Percentiles rank a stretch among this genome's conserved stretches.
phyloP scores from a whole-genome alignment of 2,329 filamentous ascomycete genomes.

The Fusarium sp. region DNA sequence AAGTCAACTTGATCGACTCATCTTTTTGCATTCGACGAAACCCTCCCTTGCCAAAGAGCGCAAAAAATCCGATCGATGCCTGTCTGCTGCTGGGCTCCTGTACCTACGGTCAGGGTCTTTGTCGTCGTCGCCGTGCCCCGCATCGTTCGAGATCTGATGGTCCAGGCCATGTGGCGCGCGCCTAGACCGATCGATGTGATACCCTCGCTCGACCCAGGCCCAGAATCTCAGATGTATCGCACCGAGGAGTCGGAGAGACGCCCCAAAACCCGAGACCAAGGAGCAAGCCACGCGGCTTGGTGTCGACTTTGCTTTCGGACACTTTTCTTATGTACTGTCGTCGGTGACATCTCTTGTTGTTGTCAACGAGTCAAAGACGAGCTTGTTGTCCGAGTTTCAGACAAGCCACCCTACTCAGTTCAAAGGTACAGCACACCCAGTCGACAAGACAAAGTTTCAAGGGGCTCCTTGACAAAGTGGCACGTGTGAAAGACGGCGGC shows the following conservation, averaged over 20 bases:
- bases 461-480: not conserved
- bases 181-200: slow-evolving; percentile 36
- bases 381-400: not conserved
- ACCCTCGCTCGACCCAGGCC: slow-evolving; percentile 10
- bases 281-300: slow-evolving; percentile 21
- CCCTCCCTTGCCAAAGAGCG: slow-evolving; percentile 5
- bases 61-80: not conserved
- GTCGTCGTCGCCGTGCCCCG: slow-evolving; percentile 3
- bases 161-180: slow-evolving; percentile 35
- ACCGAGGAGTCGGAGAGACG: slow-evolving; percentile 9
- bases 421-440: not conserved
- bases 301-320: slow-evolving; percentile 18
- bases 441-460: not conserved
- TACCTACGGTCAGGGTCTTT: not conserved
- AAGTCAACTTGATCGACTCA: not conserved
- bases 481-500: not conserved
- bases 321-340: not conserved
- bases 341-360: not conserved
- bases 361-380: not conserved
- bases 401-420: not conserved
- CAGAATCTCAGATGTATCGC: slow-evolving; percentile 10
- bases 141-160: slow-evolving; percentile 34
- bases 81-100: not conserved
- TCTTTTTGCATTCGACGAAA: not conserved
- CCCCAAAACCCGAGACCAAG: slow-evolving; percentile 1